A percentile compares a stretch with the other conserved stretches of the same genome.
Evolutionary conservation across 306 rosid genomes (phyloP).

Genomic region (Lathyrus oleraceus): DNA sequence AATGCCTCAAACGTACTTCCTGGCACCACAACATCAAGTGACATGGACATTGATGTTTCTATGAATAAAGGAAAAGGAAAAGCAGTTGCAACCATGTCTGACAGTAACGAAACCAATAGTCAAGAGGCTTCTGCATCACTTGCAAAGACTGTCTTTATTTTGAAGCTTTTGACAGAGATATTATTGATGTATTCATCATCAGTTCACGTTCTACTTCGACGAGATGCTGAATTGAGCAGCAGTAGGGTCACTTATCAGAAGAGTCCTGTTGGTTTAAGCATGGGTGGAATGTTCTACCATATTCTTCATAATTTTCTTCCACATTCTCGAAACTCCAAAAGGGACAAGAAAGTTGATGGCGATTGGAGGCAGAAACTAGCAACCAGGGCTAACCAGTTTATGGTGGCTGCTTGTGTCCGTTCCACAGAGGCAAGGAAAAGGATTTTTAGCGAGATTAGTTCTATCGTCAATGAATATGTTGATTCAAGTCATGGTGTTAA

Average conservation of each 20-base stretch:
- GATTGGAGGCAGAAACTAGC: slow-evolving; percentile 98
- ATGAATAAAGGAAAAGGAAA: slow-evolving; percentile 91
- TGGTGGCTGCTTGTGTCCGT: slow-evolving; percentile 92
- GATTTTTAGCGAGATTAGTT: slow-evolving; percentile 71
- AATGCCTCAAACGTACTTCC: slow-evolving; percentile 43
- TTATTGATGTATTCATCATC: slow-evolving; percentile 89
- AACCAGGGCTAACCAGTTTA: slow-evolving; percentile 84
- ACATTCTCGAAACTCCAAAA: slow-evolving; percentile 62
- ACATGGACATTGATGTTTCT: slow-evolving; percentile 93
- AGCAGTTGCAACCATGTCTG: slow-evolving; percentile 73
- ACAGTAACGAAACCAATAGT: slow-evolving; percentile 52
- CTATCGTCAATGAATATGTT: slow-evolving; percentile 71
- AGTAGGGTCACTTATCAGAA: slow-evolving; percentile 60
- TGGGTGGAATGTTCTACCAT: slow-evolving; percentile 81
- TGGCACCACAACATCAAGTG: slow-evolving; percentile 56
- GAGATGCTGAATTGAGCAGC: slow-evolving; percentile 83
- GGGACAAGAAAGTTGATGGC: slow-evolving; percentile 84
- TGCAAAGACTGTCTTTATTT: slow-evolving; percentile 84
- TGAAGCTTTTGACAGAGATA: slow-evolving; percentile 93
- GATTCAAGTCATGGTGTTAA: slow-evolving; percentile 61
- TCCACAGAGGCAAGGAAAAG: slow-evolving; percentile 93
- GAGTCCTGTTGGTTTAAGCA: slow-evolving; percentile 55
- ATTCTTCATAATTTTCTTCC: slow-evolving; percentile 86
- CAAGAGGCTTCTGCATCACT: slow-evolving; percentile 85
- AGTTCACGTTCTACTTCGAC: slow-evolving; percentile 89